These are phyloP conservation scores for Monilinia fructicola DNA, from an alignment of 2,329 filamentous ascomycete genomes.

Conservation along the genomic window DNA sequence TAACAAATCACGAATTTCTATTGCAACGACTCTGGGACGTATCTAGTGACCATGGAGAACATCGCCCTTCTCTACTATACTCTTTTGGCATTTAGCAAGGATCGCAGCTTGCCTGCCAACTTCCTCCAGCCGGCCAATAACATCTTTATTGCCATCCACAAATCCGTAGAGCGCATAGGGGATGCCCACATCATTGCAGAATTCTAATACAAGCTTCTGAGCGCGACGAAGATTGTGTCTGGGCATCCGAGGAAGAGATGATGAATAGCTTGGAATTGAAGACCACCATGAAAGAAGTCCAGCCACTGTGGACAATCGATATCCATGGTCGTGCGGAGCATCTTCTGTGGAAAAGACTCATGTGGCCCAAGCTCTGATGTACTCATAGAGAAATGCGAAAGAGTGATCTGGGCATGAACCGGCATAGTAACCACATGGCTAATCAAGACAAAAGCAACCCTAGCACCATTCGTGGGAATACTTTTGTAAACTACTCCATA, in stretches of 20 bases:
- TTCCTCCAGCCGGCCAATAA: slow-evolving; percentile 73
- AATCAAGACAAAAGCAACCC: slow-evolving; percentile 73
- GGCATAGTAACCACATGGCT: slow-evolving; percentile 80
- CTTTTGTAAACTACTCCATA: slow-evolving; percentile 75
- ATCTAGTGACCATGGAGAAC: slow-evolving; percentile 31
- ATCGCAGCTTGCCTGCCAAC: slow-evolving; percentile 78
- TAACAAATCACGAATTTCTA: not conserved
- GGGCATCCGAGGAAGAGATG: slow-evolving; percentile 80
- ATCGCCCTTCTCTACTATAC: slow-evolving; percentile 39
- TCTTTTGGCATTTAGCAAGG: slow-evolving; percentile 69
- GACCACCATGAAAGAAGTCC: slow-evolving; percentile 83
- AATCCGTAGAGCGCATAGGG: slow-evolving; percentile 87
- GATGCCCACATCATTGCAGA: slow-evolving; percentile 78
- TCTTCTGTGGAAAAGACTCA: slow-evolving; percentile 86
- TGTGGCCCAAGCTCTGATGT: slow-evolving; percentile 79
- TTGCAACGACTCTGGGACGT: not conserved
- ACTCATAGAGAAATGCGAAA: slow-evolving; percentile 93
- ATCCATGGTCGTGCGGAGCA: slow-evolving; percentile 92
- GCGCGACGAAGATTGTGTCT: slow-evolving; percentile 77
- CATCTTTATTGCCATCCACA: slow-evolving; percentile 76
- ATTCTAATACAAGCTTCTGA: slow-evolving; percentile 75
- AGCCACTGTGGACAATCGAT: slow-evolving; percentile 85
- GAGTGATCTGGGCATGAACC: slow-evolving; percentile 84
- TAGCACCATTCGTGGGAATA: slow-evolving; percentile 67
- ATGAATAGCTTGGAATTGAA: slow-evolving; percentile 89